Conservation (phyloP, 169 alveolate genomes). For the Plasmodium relictum region DNA sequence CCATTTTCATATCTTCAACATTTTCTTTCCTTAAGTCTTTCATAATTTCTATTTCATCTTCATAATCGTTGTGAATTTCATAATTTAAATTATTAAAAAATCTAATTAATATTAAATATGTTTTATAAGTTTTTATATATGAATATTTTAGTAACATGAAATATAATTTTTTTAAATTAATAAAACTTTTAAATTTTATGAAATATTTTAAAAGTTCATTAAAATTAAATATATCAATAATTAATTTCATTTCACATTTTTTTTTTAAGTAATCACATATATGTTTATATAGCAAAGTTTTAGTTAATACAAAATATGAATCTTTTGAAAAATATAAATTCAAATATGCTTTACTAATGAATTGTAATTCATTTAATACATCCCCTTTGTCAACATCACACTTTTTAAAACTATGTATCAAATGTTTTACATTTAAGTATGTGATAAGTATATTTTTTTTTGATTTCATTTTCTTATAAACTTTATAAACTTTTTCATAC, state of each 20-base stretch:
- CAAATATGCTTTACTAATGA: conserved; percentile 54
- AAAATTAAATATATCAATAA: conserved; percentile 69
- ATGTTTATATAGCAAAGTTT: conserved; percentile 74
- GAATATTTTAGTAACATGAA: conserved; percentile 67
- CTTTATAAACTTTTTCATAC: conserved; percentile 71
- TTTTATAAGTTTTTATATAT: conserved; percentile 64
- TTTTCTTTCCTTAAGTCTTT: background rate
- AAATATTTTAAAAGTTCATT: conserved; percentile 76
- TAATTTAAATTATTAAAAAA: conserved; percentile 68
- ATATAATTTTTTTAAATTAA: conserved; percentile 64
- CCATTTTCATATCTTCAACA: background rate
- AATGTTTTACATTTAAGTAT: conserved; percentile 66
- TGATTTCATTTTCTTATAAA: conserved; percentile 64
- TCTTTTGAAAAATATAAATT: conserved; percentile 76
- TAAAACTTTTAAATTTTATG: conserved; percentile 75
- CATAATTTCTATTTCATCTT: conserved; percentile 6
- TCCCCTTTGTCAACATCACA: conserved; percentile 76
- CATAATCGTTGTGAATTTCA: conserved; percentile 9
- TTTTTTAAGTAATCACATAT: conserved; percentile 72
- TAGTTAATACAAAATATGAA: conserved; percentile 63
- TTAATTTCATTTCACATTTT: conserved; percentile 72
- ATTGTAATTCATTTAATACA: conserved; percentile 55
- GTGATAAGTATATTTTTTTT: conserved; percentile 61
- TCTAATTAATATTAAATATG: conserved; percentile 61
- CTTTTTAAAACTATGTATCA: conserved; percentile 72